A percentile compares a stretch with the other conserved stretches of the same genome.
phyloP scores from a whole-genome alignment of 1,284 basidiomycete genomes.

The Jaminaea rosea region DNA sequence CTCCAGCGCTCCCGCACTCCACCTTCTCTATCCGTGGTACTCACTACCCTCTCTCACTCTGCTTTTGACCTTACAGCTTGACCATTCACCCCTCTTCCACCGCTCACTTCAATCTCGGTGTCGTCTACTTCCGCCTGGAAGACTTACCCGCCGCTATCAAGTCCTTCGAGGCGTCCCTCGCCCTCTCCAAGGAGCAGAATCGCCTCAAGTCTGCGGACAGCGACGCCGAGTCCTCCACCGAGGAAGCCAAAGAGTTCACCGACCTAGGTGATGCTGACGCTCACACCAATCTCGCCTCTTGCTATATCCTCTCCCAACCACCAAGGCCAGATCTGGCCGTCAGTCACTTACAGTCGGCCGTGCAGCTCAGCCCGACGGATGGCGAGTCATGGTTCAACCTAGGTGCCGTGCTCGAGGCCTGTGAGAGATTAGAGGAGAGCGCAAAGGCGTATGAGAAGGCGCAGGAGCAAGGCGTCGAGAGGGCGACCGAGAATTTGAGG shows the following conservation, averaged over 20 bases:
- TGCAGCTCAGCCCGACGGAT: constrained; percentile 68
- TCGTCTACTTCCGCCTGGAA: constrained; percentile 77
- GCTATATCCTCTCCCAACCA: constrained; percentile 78
- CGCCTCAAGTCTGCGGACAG: background rate
- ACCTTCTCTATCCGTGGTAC: too few relatives aligned
- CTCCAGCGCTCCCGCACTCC: too few relatives aligned
- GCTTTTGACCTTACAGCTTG: too few relatives aligned
- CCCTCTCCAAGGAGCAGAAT: constrained; percentile 58
- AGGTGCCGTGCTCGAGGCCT: constrained; percentile 79
- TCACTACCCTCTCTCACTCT: too few relatives aligned
- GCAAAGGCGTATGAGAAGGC: constrained; percentile 61
- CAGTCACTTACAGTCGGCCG: constrained; percentile 68
- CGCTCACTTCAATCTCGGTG: constrained; percentile 77
- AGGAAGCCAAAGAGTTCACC: too few relatives aligned
- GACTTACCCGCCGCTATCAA: constrained; percentile 28
- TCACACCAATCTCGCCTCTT: constrained; percentile 86
- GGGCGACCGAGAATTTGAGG: background rate
- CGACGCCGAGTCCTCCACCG: background rate
- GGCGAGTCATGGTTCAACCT: constrained; percentile 91
- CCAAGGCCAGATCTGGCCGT: constrained; percentile 80
- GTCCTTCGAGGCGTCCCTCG: constrained; percentile 35
- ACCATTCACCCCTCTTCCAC: constrained; percentile 72
- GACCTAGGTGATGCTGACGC: too few relatives aligned
- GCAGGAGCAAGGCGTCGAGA: background rate
- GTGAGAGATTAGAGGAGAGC: constrained; percentile 70